Evolutionary conservation across 495 filamentous ascomycete species (phyloP), one percentile per base, ranked within the genome.

Genomic region (Trichoderma reesei): DNA sequence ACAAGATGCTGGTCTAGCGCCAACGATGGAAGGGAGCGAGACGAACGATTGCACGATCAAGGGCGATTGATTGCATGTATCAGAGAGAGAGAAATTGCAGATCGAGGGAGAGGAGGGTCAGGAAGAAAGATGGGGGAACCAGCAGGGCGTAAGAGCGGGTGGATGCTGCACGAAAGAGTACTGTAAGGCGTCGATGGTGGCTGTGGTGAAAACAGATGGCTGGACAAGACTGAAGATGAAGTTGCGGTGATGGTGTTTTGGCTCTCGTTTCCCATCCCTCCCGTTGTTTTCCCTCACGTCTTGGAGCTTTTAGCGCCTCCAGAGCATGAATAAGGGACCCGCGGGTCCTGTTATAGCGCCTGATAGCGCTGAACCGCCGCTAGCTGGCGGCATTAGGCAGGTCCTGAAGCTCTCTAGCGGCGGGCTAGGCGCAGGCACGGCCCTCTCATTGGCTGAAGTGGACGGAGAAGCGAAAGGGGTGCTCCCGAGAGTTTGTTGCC

Each of bases 241-340:
- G n/a, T 56, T 56, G 51, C 51, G 51, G 51, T 56, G 51, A 56
- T 56, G 51, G 51, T 56, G 51, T 56, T 56, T 56, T 26, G 37
- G 37, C 5, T 10, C 5, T 3, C 7, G 8, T 10, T 10, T 48
- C 20, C 3, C 20, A 18, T 48, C 18, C 20, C 20, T 48, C 16
- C 20, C 20, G n/a, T 48, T 26, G 16, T 18, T 48, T 48, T 48
- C 8, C 2, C 41, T 44, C 9, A 44, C 16, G n/a, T 7, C 16
- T 18, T 18, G n/a, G n/a, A n/a, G n/a, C n/a, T n/a, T n/a, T n/a
- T n/a, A n/a, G n/a, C n/a, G n/a, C n/a, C n/a, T n/a, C n/a, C n/a
- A n/a, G n/a, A n/a, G n/a, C 20, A 51, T 4, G 5, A 31, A 51
- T 48, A 48, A n/a, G n/a, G n/a, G n/a, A n/a, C n/a, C n/a, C n/a